A percentile compares a stretch with the other conserved stretches of the same genome.
Evolutionary conservation across 768 basidiomycete genomes (phyloP).

Genomic region (Tricholoma sp.): DNA sequence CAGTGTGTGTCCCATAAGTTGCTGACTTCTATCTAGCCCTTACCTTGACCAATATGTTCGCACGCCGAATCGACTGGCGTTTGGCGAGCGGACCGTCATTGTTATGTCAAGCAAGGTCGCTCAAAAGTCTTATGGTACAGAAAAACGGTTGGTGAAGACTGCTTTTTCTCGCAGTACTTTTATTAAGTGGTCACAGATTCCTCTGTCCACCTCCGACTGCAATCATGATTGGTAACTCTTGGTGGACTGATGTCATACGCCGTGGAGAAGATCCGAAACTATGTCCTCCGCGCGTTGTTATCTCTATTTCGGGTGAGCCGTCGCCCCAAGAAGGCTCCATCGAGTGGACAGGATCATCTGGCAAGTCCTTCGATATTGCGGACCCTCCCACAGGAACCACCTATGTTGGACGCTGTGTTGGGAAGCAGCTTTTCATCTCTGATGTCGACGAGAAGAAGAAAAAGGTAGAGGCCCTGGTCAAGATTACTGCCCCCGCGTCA

Average conservation of each 20-base stretch:
- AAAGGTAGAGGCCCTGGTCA: conserved; percentile 90
- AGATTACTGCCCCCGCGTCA: conserved; percentile 73
- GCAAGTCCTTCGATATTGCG: conserved; percentile 78
- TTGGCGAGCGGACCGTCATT: conserved; percentile 90
- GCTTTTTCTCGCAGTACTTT: conserved; percentile 1
- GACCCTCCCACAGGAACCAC: conserved; percentile 80
- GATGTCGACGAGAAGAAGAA: conserved; percentile 95
- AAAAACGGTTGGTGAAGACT: conserved; percentile 64
- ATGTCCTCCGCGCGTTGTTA: conserved; percentile 74
- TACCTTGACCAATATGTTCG: conserved; percentile 84
- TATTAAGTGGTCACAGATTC: conserved; percentile 48
- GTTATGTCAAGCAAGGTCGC: conserved; percentile 98
- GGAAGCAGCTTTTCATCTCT: conserved; percentile 92
- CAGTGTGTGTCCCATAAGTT: conserved; percentile 10
- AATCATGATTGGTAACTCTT: conserved; percentile 89
- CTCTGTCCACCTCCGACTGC: conserved; percentile 92
- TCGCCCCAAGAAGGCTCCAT: conserved; percentile 79
- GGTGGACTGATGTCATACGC: conserved; percentile 84
- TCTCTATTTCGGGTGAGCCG: conserved; percentile 91
- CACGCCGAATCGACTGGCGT: conserved; percentile 79
- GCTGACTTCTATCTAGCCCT: conserved; percentile 41
- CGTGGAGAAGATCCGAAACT: conserved; percentile 71
- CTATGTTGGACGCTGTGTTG: conserved; percentile 89
- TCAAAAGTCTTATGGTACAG: conserved; percentile 95
- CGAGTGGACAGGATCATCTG: conserved; percentile 83